phyloP scores from a whole-genome alignment of 306 rosid species.

The Lupinus albus region DNA sequence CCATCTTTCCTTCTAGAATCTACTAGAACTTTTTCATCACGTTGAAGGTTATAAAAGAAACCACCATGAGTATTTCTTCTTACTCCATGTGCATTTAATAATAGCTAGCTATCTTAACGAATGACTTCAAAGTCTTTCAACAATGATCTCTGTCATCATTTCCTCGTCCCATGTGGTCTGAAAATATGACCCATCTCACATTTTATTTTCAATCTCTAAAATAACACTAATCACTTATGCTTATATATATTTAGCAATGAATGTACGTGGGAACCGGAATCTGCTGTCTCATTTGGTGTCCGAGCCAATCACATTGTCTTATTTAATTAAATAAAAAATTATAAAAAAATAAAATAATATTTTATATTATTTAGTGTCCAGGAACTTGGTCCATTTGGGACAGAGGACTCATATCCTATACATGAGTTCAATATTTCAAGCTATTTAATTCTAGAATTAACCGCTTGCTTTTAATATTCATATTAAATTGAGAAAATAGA shows the following conservation, averaged over 20 bases:
- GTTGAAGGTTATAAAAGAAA: neutral
- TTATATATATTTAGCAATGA: too few species aligned
- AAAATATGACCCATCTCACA: neutral
- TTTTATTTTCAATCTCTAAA: neutral
- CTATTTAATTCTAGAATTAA: neutral
- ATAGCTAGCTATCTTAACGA: conserved; percentile 1
- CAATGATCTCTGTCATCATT: neutral
- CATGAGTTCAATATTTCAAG: neutral
- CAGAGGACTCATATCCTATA: too few species aligned
- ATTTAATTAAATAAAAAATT: too few species aligned
- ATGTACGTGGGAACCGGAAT: too few species aligned
- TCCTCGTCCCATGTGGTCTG: conserved; percentile 20
- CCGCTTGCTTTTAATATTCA: too few species aligned
- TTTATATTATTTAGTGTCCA: too few species aligned
- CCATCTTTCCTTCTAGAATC: conserved; percentile 24
- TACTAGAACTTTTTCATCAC: conserved; percentile 11
- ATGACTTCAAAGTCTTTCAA: conserved; percentile 13
- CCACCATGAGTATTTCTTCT: neutral
- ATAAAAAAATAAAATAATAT: too few species aligned
- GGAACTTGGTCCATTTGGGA: too few species aligned
- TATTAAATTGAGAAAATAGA: too few species aligned
- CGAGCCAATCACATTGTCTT: too few species aligned
- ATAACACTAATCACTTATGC: neutral
- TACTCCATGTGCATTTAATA: conserved; percentile 4
- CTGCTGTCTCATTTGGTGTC: too few species aligned